Evolutionary conservation across 2,329 filamentous ascomycete genomes (phyloP).

Genomic region (Penicillium corylophilum): DNA sequence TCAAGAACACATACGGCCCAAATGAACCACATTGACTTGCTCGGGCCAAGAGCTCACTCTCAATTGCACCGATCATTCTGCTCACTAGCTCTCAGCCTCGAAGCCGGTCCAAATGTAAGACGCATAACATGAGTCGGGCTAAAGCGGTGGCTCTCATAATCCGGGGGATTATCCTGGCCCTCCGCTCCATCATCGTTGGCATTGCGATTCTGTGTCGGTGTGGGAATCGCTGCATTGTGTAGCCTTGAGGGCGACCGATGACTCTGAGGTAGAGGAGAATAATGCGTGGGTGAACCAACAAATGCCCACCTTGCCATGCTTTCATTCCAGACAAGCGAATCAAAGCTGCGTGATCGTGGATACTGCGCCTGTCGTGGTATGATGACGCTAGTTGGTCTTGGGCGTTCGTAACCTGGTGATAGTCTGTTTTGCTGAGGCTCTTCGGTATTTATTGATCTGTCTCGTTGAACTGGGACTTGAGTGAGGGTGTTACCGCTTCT

Average conservation of each 20-base stretch:
- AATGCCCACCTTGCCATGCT: slow-evolving; percentile 31
- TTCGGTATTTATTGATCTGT: neutral
- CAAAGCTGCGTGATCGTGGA: slow-evolving; percentile 5
- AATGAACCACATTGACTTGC: neutral
- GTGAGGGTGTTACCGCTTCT: neutral
- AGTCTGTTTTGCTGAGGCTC: neutral
- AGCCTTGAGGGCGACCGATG: neutral
- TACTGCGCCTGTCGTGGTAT: neutral
- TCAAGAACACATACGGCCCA: neutral
- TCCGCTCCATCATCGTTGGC: neutral
- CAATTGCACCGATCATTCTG: no score
- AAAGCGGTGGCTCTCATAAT: slow-evolving; percentile 27
- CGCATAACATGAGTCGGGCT: slow-evolving; percentile 8
- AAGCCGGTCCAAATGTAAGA: slow-evolving; percentile 10
- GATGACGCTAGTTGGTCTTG: neutral
- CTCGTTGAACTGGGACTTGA: neutral
- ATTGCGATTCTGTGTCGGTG: neutral
- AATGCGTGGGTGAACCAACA: neutral
- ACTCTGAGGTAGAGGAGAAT: neutral
- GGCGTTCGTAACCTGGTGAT: neutral
- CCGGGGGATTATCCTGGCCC: slow-evolving; percentile 20
- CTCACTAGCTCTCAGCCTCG: slow-evolving; percentile 27
- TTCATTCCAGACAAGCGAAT: slow-evolving; percentile 32
- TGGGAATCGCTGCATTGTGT: neutral
- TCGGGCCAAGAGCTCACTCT: no score